These are phyloP conservation scores for Apiospora malaysiana DNA, from an alignment of 2,329 filamentous ascomycete genomes.

Conservation along the genomic window DNA sequence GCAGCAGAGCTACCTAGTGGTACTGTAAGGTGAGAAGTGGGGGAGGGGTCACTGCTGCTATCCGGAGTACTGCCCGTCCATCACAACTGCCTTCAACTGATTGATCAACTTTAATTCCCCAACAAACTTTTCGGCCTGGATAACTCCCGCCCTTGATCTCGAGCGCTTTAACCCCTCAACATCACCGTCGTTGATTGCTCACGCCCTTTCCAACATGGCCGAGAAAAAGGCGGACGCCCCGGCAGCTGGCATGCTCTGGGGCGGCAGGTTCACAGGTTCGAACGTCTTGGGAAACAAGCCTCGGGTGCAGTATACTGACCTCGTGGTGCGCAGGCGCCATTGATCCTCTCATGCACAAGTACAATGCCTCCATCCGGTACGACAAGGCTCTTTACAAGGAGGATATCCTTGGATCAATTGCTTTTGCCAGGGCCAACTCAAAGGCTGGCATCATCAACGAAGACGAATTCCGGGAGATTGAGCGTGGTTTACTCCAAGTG, in stretches of 20 bases:
- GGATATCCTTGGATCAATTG: conserved; percentile 81
- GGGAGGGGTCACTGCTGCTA: background rate
- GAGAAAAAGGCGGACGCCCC: background rate
- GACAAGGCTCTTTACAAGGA: conserved; percentile 80
- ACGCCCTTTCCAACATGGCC: background rate
- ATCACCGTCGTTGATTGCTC: background rate
- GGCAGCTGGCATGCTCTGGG: conserved; percentile 44
- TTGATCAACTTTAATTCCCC: background rate
- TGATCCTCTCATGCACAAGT: conserved; percentile 84
- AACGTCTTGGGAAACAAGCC: background rate
- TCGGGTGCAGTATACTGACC: too few species aligned
- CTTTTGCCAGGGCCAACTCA: conserved; percentile 80
- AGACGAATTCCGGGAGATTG: conserved; percentile 76
- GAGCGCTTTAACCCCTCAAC: background rate
- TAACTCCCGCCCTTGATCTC: background rate
- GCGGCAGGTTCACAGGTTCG: conserved; percentile 57
- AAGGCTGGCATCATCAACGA: conserved; percentile 75
- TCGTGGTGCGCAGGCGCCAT: conserved; percentile 64
- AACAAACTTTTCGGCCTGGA: background rate
- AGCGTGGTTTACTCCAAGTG: conserved; percentile 68
- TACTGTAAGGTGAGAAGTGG: too few species aligned
- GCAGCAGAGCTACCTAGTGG: too few species aligned
- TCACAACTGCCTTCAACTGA: background rate
- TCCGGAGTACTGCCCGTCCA: background rate
- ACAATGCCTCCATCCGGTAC: conserved; percentile 82